These are phyloP conservation scores for Iris macrosiphon DNA, from an alignment of 106 monocot genomes.

Conservation along the genomic window DNA sequence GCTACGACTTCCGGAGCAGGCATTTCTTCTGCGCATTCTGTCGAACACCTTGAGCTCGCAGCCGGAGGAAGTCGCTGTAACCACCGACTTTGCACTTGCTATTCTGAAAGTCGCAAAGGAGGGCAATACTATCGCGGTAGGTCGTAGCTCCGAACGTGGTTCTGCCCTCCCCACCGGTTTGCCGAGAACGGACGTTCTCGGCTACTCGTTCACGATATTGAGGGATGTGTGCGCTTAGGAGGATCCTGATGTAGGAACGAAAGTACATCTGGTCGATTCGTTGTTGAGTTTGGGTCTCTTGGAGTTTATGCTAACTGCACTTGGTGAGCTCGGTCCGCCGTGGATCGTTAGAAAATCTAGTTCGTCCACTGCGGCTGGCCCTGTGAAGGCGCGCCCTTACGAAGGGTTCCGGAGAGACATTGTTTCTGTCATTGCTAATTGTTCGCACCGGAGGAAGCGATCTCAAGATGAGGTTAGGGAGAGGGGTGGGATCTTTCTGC, in stretches of 20 bases:
- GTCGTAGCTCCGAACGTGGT: constrained; percentile 30
- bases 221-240: constrained; percentile 74
- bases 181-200: constrained; percentile 54
- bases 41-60: constrained; percentile 48
- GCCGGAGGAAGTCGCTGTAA: constrained; percentile 32
- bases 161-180: constrained; percentile 59
- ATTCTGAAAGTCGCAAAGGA: constrained; percentile 37
- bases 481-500: constrained; percentile 42
- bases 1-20: constrained; percentile 36
- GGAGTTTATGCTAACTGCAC: constrained; percentile 35
- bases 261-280: constrained; percentile 15
- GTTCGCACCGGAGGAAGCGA: constrained; percentile 40
- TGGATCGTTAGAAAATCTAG: constrained; percentile 45
- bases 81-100: constrained; percentile 32
- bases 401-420: constrained; percentile 82
- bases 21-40: constrained; percentile 55
- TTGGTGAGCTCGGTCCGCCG: constrained; percentile 70
- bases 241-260: neutral
- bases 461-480: constrained; percentile 78
- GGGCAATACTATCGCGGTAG: constrained; percentile 34
- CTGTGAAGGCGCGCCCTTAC: constrained; percentile 56
- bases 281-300: constrained; percentile 47
- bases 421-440: constrained; percentile 67
- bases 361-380: neutral
- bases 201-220: constrained; percentile 61